Evolutionary conservation across 1,139 yeast genomes (phyloP).

Genomic region (Scheffersomyces parashehatae): DNA sequence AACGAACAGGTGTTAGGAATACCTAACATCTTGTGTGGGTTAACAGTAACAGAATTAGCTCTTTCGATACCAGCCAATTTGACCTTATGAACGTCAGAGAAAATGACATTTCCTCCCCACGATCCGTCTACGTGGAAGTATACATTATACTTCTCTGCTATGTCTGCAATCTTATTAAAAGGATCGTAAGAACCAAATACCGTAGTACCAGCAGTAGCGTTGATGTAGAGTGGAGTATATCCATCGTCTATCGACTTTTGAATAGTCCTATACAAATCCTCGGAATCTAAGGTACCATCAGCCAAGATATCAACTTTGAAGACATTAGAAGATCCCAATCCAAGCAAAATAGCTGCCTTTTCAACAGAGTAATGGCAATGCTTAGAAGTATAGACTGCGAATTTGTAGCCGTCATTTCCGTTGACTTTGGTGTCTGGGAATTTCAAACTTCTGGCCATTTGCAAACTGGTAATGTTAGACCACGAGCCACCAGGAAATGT

Average conservation of each 20-base stretch:
- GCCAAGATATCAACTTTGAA: conserved; percentile 58
- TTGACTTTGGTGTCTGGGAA: conserved; percentile 68
- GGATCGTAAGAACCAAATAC: conserved; percentile 85
- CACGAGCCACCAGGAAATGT: conserved; percentile 89
- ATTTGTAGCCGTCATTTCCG: conserved; percentile 57
- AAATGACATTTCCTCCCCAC: conserved; percentile 87
- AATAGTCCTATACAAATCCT: conserved; percentile 49
- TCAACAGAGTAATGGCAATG: conserved; percentile 85
- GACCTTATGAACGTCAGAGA: conserved; percentile 50
- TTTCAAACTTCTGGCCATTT: conserved; percentile 67
- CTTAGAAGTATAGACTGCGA: conserved; percentile 69
- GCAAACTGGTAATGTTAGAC: conserved; percentile 80
- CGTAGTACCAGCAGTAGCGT: conserved; percentile 88
- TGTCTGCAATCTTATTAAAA: conserved; percentile 51
- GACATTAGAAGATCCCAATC: conserved; percentile 65
- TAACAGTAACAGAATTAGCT: conserved; percentile 80
- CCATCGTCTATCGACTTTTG: conserved; percentile 49
- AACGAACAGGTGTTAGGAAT: conserved; percentile 87
- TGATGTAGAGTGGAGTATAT: conserved; percentile 70
- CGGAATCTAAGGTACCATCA: conserved; percentile 59
- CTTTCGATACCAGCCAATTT: conserved; percentile 60
- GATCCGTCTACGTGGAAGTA: conserved; percentile 91
- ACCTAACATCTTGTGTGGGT: conserved; percentile 91
- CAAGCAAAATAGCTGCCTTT: conserved; percentile 77
- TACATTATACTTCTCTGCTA: conserved; percentile 54